Evolutionary conservation across 768 basidiomycete species (phyloP), one percentile per base, ranked within the genome.

Genomic region (Suillus weaverae): DNA sequence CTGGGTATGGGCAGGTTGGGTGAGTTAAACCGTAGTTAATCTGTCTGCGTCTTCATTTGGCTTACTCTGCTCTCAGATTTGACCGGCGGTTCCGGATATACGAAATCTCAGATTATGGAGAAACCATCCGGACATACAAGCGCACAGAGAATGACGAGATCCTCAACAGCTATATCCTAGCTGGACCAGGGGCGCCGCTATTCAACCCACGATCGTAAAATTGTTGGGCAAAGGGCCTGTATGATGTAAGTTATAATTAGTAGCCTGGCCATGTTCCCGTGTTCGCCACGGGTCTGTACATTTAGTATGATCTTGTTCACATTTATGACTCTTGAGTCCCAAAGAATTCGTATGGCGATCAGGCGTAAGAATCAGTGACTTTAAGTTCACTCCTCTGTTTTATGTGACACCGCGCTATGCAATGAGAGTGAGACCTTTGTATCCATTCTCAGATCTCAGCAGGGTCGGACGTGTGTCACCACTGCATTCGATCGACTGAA

Each of bases 51-150:
- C 39, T 48, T 32, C n/a, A 43, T 44, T 22, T 46, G 14, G 62
- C 61, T 70, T 26, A 72, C 41, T 60, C 59, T 66, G 60, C 38
- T 36, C 67, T 50, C 60, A 91, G 90, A 16, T 97, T 98, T 73
- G 93, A 97, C 75, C 87, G 96, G 20, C 85, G 97, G 48, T 95
- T 97, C 83, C 83, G 97, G 9, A 80, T 98, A 53, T 99, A 90
- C 75, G 87, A 94, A 32, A 83, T 99, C 60, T 90, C 89, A 20
- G 88, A 94, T 66, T 98, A 85, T 70, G 97, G 97, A 53, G 97
- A 99, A 82, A 95, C 87, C 7, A 93, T 99, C 73, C 81, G 83
- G 73, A 97, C 97, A 43, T 87, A 92, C 76, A 97, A 97, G 77
- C 86, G 88, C 44, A 88, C 86, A 5, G 91, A 92, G 72, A 80